Base-by-base conservation (phyloP, 345 rosid genomes). In the Hypericum androsaemum region DNA sequence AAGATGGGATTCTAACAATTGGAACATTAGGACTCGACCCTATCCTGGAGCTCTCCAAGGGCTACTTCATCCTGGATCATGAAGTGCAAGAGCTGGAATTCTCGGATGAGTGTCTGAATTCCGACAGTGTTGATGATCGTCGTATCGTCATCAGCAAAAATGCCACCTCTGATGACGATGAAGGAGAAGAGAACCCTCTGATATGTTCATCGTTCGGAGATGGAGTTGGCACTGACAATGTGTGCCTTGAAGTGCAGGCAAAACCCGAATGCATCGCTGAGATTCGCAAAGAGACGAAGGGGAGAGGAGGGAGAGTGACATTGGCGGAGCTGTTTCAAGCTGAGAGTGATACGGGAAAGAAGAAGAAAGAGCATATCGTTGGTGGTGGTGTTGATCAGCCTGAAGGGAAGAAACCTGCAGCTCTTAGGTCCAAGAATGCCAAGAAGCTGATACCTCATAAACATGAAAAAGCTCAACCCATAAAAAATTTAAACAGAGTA, bases 1-100 rank as follows among this genome's bases (percentile, higher is more conserved):
- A 63, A 64, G 82, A 78, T 58, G 86, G 94, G 60, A 78, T 89
- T 65, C 74, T 89, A 49, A 86, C 90, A 39, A 86, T 89, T 43
- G 95, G 95, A 12, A 89, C 97, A 9, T 84, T 89, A 11, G 97
- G 97, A 42, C 74, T 87, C 39, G 89, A 81, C 62, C 70, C 83
- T 28, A 22, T 22, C 32, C 53, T 86, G 41, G 73, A 71, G 58
- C 68, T 71, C 10, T 69, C 62, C 12, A 64, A 68, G 14, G 64
- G 67, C 7, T 50, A 64, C 41, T 48, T 53, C 38, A 14, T 61
- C 44, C 41, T 51, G 10, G 74, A 61, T 13, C 68, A 57, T 41
- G 66, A 59, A 39, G 38, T 8, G 37, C 56, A 56, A 8, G 55
- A 45, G 50, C 73, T 63, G 14, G 59, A 50, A 39, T 60, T 13